A percentile compares a stretch with the other conserved stretches of the same genome.
Evolutionary conservation across 805 yeast species (phyloP).

Genomic region (Candida endomychidarum): DNA sequence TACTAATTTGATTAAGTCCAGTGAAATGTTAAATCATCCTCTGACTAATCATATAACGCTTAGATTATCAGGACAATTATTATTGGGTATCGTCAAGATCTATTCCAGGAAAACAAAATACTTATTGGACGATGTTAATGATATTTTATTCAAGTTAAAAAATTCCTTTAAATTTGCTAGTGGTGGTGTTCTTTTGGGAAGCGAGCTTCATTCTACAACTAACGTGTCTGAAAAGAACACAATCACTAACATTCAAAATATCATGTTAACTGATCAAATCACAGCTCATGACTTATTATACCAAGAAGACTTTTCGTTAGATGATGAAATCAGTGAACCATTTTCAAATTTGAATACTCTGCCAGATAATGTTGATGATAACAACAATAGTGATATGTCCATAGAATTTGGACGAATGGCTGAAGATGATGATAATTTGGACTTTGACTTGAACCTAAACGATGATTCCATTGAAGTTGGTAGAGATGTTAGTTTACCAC

Average conservation of each 20-base stretch:
- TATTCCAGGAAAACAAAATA: constrained; percentile 84
- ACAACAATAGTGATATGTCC: constrained; percentile 47
- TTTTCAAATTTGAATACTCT: not conserved
- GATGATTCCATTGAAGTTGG: constrained; percentile 54
- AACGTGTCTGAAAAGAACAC: constrained; percentile 48
- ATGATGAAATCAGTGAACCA: constrained; percentile 20
- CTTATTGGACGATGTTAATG: constrained; percentile 78
- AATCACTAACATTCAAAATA: constrained; percentile 55
- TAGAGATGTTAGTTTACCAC: constrained; percentile 35
- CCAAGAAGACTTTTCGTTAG: constrained; percentile 54
- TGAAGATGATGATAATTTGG: constrained; percentile 43
- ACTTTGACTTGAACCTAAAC: constrained; percentile 47
- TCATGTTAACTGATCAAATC: constrained; percentile 73
- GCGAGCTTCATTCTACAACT: constrained; percentile 25
- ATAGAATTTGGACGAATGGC: constrained; percentile 63
- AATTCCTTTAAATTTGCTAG: constrained; percentile 55
- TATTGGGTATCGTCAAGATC: constrained; percentile 83
- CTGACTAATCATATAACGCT: constrained; percentile 49
- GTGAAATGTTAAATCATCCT: constrained; percentile 36
- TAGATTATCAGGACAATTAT: constrained; percentile 79
- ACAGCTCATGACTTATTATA: constrained; percentile 73
- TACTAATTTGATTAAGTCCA: constrained; percentile 64
- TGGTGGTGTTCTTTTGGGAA: constrained; percentile 25
- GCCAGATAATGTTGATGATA: not conserved
- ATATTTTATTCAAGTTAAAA: constrained; percentile 68